These are phyloP conservation scores for Phaeodactylum tricornutum DNA, from an alignment of 108 stramenopile species.

Conservation along the genomic window DNA sequence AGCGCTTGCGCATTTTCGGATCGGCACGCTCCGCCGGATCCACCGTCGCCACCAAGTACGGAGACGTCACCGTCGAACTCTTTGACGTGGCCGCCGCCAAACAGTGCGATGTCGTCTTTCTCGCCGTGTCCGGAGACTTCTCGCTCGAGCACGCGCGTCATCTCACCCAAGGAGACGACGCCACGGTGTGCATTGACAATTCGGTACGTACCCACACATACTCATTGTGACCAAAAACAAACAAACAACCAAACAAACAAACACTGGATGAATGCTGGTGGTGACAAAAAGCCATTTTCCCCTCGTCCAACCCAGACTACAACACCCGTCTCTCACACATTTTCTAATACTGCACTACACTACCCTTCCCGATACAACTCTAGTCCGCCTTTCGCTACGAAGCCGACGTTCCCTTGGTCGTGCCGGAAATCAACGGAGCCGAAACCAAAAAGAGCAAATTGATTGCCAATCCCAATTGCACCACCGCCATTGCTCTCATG, in stretches of 20 bases:
- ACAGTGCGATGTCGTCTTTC: conserved; percentile 84
- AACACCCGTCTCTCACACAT: neutral
- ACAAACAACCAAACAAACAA: too few species aligned
- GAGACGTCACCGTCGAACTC: conserved; percentile 76
- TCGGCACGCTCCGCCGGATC: conserved; percentile 78
- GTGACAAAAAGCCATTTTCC: too few species aligned
- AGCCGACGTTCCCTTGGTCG: conserved; percentile 83
- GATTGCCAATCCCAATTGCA: conserved; percentile 99
- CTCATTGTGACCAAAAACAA: too few species aligned
- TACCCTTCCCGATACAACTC: too few species aligned
- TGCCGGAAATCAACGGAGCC: conserved; percentile 96
- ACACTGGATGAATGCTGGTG: too few species aligned
- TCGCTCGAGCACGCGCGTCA: conserved; percentile 67
- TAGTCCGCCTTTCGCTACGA: conserved; percentile 92
- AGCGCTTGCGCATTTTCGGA: conserved; percentile 79
- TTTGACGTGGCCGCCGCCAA: conserved; percentile 57
- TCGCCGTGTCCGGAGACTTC: conserved; percentile 88
- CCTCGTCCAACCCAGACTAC: neutral
- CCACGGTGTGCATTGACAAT: conserved; percentile 79
- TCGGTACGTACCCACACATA: conserved; percentile 41
- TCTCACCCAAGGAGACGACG: conserved; percentile 59
- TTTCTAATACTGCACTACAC: too few species aligned
- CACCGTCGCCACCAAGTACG: conserved; percentile 68
- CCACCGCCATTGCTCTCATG: conserved; percentile 98
- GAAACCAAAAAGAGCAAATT: conserved; percentile 84